Evolutionary conservation across 352 stramenopile species (phyloP).

Genomic region (Globisporangium nodosum): DNA sequence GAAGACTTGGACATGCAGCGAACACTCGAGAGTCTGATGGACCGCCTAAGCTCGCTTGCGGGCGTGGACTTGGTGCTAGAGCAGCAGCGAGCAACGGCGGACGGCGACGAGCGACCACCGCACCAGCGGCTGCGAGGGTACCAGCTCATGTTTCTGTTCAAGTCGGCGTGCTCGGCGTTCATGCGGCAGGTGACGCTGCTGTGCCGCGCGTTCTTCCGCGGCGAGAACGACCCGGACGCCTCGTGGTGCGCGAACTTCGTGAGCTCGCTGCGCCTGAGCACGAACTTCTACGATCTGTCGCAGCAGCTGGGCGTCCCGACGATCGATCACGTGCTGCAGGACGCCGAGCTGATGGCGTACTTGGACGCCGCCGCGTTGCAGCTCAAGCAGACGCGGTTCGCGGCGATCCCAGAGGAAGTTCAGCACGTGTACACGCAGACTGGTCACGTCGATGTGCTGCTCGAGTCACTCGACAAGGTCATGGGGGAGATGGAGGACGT

Average conservation of each 20-base stretch:
- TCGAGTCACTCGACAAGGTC: conserved; percentile 31
- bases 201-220: conserved; percentile 70
- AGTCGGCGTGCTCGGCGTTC: conserved; percentile 66
- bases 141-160: conserved; percentile 63
- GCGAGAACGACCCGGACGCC: conserved; percentile 68
- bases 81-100: neutral
- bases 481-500: conserved; percentile 5
- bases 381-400: conserved; percentile 38
- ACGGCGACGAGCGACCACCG: neutral
- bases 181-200: conserved; percentile 78
- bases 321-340: conserved; percentile 46
- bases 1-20: conserved; percentile 32
- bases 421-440: conserved; percentile 53
- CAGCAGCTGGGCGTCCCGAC: conserved; percentile 66
- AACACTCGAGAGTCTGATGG: conserved; percentile 50
- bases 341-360: conserved; percentile 47
- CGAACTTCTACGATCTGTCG: conserved; percentile 69
- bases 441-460: conserved; percentile 36
- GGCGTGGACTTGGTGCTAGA: conserved; percentile 29
- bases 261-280: conserved; percentile 63
- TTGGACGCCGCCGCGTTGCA: conserved; percentile 47
- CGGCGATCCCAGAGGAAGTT: conserved; percentile 36
- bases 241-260: conserved; percentile 79
- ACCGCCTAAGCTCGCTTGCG: conserved; percentile 30
- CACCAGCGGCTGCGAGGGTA: conserved; percentile 34